Conservation (phyloP, 2,329 filamentous ascomycete genomes). For the Elsinoe fawcettii region DNA sequence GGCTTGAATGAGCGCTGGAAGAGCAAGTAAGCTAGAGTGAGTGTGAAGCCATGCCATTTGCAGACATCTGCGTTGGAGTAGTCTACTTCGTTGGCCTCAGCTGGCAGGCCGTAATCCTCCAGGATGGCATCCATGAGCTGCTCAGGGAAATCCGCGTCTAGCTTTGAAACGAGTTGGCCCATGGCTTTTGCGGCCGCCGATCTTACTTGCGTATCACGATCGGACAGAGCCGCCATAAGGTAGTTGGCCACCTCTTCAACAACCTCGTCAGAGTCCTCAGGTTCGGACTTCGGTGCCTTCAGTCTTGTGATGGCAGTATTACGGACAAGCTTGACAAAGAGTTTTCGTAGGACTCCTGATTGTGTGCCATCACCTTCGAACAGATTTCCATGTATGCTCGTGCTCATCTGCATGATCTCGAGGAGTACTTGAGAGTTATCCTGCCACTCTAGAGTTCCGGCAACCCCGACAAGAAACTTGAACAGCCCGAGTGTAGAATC, state of each 20-base stretch:
- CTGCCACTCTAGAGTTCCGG: constrained; percentile 63
- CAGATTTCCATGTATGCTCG: constrained; percentile 49
- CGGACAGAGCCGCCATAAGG: constrained; percentile 67
- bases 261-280: constrained; percentile 22
- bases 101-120: constrained; percentile 49
- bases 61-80: constrained; percentile 70
- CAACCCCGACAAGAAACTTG: constrained; percentile 68
- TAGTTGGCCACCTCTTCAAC: constrained; percentile 76
- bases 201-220: constrained; percentile 85
- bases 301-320: constrained; percentile 51
- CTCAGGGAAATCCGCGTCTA: constrained; percentile 71
- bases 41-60: constrained; percentile 85
- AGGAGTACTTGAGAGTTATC: constrained; percentile 62
- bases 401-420: constrained; percentile 57
- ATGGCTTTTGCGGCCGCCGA: constrained; percentile 88
- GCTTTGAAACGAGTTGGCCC: constrained; percentile 73
- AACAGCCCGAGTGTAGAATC: constrained; percentile 54
- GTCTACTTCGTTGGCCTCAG: constrained; percentile 42
- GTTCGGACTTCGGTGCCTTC: background rate
- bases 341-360: constrained; percentile 73
- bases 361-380: constrained; percentile 52
- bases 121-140: constrained; percentile 85
- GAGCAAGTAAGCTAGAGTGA: constrained; percentile 78
- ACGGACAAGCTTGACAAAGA: constrained; percentile 75
- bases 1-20: constrained; percentile 75